Percentiles rank a stretch among this genome's conserved stretches.
These are phyloP conservation scores for Botrytis porri DNA, from an alignment of 2,329 filamentous ascomycete species.

Conservation along the genomic window DNA sequence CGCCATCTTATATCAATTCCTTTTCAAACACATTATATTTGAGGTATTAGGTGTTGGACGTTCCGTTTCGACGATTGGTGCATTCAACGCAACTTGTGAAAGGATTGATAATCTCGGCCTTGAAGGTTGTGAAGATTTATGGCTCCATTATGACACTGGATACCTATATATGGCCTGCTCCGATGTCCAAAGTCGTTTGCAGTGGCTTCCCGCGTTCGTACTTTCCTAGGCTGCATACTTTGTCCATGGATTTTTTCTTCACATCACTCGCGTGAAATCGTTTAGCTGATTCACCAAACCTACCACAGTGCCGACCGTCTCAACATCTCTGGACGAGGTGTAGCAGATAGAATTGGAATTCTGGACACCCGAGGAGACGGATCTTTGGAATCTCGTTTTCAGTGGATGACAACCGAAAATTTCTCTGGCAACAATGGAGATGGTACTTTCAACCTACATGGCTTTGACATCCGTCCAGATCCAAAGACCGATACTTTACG, in stretches of 20 bases:
- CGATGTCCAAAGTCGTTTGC: slow-evolving; percentile 25
- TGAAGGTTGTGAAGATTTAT: slow-evolving; percentile 37
- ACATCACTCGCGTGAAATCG: not conserved
- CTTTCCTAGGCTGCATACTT: not conserved
- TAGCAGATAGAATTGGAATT: slow-evolving; percentile 31
- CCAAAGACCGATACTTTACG: slow-evolving; percentile 28
- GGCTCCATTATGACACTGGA: slow-evolving; percentile 34
- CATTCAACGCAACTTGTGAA: slow-evolving; percentile 36
- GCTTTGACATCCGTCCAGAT: slow-evolving; percentile 37
- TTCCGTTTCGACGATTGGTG: slow-evolving; percentile 35
- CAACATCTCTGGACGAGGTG: slow-evolving; percentile 31
- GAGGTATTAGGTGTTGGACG: slow-evolving; percentile 37
- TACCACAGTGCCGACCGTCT: slow-evolving; percentile 26
- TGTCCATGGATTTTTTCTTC: not conserved
- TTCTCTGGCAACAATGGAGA: slow-evolving; percentile 33
- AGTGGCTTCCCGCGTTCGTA: slow-evolving; percentile 36
- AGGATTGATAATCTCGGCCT: slow-evolving; percentile 31
- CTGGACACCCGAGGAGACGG: slow-evolving; percentile 32
- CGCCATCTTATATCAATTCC: slow-evolving; percentile 37
- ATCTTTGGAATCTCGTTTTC: slow-evolving; percentile 27
- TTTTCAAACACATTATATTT: slow-evolving; percentile 36
- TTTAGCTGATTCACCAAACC: not conserved
- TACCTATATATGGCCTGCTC: slow-evolving; percentile 35
- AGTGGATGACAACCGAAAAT: slow-evolving; percentile 28
- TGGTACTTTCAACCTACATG: slow-evolving; percentile 37